These are phyloP conservation scores for Geoglossum cookeanum DNA, from an alignment of 2,329 filamentous ascomycete genomes.

Conservation along the genomic window DNA sequence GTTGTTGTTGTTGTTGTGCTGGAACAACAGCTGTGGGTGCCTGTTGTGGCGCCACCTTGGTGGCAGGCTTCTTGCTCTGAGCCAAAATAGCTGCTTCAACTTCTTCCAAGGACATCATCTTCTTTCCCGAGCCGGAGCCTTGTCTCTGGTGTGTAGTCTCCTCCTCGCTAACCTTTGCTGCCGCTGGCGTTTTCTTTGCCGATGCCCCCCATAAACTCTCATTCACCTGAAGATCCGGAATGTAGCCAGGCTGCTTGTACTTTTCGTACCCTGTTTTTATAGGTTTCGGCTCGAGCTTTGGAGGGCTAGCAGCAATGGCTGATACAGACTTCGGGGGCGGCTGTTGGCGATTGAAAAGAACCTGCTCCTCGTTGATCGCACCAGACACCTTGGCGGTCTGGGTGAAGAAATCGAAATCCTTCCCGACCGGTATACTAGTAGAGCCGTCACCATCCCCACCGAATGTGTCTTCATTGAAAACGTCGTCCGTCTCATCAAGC, in stretches of 20 bases:
- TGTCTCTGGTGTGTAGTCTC: constrained; percentile 11
- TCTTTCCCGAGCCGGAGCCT: constrained; percentile 32
- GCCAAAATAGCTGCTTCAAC: constrained; percentile 83
- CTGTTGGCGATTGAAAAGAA: constrained; percentile 60
- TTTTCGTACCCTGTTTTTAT: constrained; percentile 75
- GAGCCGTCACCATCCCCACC: constrained; percentile 32
- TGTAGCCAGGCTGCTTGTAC: constrained; percentile 65
- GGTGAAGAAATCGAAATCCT: constrained; percentile 94
- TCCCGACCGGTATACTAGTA: constrained; percentile 43
- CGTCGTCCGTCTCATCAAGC: constrained; percentile 81
- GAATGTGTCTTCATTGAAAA: constrained; percentile 94
- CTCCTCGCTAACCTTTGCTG: constrained; percentile 11
- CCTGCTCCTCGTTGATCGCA: constrained; percentile 79
- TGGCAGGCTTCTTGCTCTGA: constrained; percentile 36
- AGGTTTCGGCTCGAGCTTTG: constrained; percentile 31
- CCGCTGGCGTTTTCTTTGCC: constrained; percentile 32
- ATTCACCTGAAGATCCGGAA: constrained; percentile 81
- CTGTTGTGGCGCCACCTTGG: constrained; percentile 17
- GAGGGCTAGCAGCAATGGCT: constrained; percentile 17
- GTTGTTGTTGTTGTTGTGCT: constrained; percentile 29
- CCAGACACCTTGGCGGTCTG: constrained; percentile 72
- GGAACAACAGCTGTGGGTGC: constrained; percentile 14
- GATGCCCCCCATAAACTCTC: constrained; percentile 79
- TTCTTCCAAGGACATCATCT: constrained; percentile 91
- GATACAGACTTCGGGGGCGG: constrained; percentile 32